These are phyloP conservation scores for Meyerozyma elateridarum DNA, from an alignment of 1,139 yeast genomes.

Conservation along the genomic window DNA sequence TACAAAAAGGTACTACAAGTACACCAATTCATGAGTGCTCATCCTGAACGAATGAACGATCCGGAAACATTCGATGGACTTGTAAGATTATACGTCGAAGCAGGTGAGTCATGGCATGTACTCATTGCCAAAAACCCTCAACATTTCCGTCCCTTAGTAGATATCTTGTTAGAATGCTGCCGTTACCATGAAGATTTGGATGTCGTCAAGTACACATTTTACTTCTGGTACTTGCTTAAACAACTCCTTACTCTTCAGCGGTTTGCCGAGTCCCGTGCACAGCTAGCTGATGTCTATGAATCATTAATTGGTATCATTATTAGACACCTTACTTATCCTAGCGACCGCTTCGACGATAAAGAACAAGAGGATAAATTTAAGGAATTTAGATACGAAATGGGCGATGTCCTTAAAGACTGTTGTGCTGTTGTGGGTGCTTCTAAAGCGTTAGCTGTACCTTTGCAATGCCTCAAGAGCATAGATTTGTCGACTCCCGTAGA, in stretches of 20 bases:
- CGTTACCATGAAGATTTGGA: slow-evolving; percentile 76
- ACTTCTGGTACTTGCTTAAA: slow-evolving; percentile 84
- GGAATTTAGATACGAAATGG: slow-evolving; percentile 93
- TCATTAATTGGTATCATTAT: slow-evolving; percentile 66
- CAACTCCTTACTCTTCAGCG: slow-evolving; percentile 64
- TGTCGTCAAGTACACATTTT: slow-evolving; percentile 83
- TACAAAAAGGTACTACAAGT: slow-evolving; percentile 64
- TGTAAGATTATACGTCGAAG: slow-evolving; percentile 79
- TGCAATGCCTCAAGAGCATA: slow-evolving; percentile 38
- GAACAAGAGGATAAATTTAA: slow-evolving; percentile 92
- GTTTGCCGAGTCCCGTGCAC: slow-evolving; percentile 55
- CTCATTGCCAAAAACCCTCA: slow-evolving; percentile 71
- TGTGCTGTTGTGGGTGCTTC: slow-evolving; percentile 83
- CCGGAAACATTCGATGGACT: slow-evolving; percentile 68
- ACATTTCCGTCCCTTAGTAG: slow-evolving; percentile 72
- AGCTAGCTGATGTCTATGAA: slow-evolving; percentile 56
- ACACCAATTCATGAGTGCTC: slow-evolving; percentile 40
- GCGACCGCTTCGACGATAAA: slow-evolving; percentile 43
- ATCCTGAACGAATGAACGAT: slow-evolving; percentile 48
- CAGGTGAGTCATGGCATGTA: slow-evolving; percentile 95
- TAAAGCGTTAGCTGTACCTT: slow-evolving; percentile 61
- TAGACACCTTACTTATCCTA: slow-evolving; percentile 73
- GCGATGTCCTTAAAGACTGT: slow-evolving; percentile 92
- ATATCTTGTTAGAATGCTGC: slow-evolving; percentile 58
- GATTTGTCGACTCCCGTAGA: slow-evolving; percentile 19